Conservation (phyloP, 2,329 filamentous ascomycete species). For the Epichloe typhina region DNA sequence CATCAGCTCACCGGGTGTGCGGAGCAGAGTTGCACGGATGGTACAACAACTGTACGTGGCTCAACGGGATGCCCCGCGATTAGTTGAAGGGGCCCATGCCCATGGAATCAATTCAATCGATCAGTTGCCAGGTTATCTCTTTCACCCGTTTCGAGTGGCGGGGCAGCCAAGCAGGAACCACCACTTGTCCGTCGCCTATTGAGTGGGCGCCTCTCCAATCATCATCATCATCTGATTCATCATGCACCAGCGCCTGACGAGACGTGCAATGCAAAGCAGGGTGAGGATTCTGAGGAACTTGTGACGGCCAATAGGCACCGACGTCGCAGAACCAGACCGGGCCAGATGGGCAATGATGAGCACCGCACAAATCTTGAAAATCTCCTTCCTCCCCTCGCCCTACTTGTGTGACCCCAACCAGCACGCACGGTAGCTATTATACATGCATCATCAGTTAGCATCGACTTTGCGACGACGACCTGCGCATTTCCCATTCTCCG, state of each 20-base stretch:
- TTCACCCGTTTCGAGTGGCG: not conserved
- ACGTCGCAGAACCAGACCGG: too few relatives aligned
- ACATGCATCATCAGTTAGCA: not conserved
- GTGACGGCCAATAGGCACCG: too few relatives aligned
- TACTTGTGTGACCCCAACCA: not conserved
- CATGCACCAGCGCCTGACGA: slow-evolving; percentile 2
- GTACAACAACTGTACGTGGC: too few relatives aligned
- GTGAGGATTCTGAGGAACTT: not conserved
- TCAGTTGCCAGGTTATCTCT: too few relatives aligned
- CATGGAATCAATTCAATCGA: not conserved
- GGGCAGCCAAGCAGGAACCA: not conserved
- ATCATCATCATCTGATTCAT: not conserved
- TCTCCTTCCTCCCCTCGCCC: not conserved
- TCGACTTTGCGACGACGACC: not conserved
- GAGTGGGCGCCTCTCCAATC: not conserved
- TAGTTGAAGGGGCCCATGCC: too few relatives aligned
- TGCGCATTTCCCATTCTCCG: not conserved
- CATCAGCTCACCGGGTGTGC: too few relatives aligned
- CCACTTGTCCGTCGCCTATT: slow-evolving; percentile 9
- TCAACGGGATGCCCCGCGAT: too few relatives aligned
- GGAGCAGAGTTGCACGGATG: too few relatives aligned
- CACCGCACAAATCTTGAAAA: too few relatives aligned
- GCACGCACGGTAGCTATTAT: not conserved
- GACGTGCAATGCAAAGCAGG: not conserved
- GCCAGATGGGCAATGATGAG: too few relatives aligned